Base-by-base conservation (phyloP, 2,329 filamentous ascomycete species). In the Ceratocystis lukuohia region DNA sequence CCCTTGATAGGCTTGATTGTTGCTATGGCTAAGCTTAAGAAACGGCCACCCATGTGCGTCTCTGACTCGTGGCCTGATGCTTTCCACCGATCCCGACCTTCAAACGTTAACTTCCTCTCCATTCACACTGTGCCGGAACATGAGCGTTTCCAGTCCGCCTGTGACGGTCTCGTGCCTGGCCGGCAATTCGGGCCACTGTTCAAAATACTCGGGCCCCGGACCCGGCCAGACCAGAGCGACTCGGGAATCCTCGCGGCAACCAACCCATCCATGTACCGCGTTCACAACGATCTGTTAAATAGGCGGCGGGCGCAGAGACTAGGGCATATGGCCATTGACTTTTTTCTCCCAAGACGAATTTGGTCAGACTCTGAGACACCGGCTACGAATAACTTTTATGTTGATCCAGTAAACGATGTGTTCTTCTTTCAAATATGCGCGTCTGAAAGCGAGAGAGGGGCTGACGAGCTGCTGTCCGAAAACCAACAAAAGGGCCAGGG, bases 251-350 rank as follows among this genome's bases (percentile, higher is more conserved):
- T 57, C 12, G 53, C 53, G 10, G 53, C 53, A 17, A 57, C 53
- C 53, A 57, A 57, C 17, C 53, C 53, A 20, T 57, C 53, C 25
- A 57, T 57, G 53, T 57, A 57, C 15, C 53, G 53, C 53, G 53
- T 57, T 12, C 53, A 57, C 28, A 57, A 57, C 25, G 53, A 57
- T 57, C 10, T 57, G 12, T 15, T 57, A 8, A 57, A 57, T 30
- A 33, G 53, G 17, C 12, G 53, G 6, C 22, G 28, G 12, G 53
- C 53, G 1, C 53, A 57, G 28, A 57, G 28, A 57, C 53, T 57
- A 6, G 53, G 53, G 6, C 53, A 57, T 12, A 15, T 33, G 25
- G 22, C 53, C 10, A 57, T 57, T 5, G 28, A 33, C 12, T 57
- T 57, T 33, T 57, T 57, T 33, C 53, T 57, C 17, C 53, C 53